Conservation (phyloP, 352 stramenopile species). For the Peronospora belbahrii region DNA sequence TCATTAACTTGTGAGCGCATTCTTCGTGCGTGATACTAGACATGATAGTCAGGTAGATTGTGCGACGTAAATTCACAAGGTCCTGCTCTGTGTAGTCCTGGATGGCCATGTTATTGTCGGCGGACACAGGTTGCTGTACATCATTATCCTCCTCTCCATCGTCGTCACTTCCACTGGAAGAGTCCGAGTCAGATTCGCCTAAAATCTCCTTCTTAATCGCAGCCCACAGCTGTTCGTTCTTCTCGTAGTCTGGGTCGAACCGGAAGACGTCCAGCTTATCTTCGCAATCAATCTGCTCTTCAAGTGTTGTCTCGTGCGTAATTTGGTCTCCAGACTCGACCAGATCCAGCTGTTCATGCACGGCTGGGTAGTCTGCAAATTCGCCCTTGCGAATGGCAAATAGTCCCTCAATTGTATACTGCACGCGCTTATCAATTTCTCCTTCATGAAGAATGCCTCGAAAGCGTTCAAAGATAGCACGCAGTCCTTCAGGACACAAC, state of each 20-base stretch:
- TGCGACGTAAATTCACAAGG: conserved; percentile 95
- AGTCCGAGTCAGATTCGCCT: conserved; percentile 86
- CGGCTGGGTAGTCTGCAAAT: conserved; percentile 92
- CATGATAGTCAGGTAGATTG: conserved; percentile 99
- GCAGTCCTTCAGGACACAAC: conserved; percentile 84
- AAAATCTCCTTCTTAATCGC: conserved; percentile 96
- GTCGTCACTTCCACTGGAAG: conserved; percentile 40
- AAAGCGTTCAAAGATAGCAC: conserved; percentile 96
- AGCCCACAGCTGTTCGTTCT: conserved; percentile 95
- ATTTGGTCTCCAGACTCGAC: conserved; percentile 99
- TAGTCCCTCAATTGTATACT: conserved; percentile 97
- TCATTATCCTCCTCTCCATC: conserved; percentile 47
- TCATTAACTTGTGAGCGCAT: conserved; percentile 97
- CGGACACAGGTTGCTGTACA: conserved; percentile 8
- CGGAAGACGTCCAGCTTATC: conserved; percentile 96
- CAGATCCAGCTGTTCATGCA: conserved; percentile 94
- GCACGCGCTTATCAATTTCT: conserved; percentile 94
- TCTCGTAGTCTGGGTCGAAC: conserved; percentile 91
- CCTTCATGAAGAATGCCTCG: conserved; percentile 96
- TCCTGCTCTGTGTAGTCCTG: conserved; percentile 97
- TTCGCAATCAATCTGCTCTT: conserved; percentile 94
- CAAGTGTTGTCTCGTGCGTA: conserved; percentile 94
- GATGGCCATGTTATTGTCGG: conserved; percentile 52
- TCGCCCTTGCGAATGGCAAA: conserved; percentile 94
- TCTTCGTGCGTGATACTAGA: conserved; percentile 98